Percentiles rank a stretch among this genome's conserved stretches.
Evolutionary conservation across 1,139 yeast genomes (phyloP).

Genomic region (Candida sp.): DNA sequence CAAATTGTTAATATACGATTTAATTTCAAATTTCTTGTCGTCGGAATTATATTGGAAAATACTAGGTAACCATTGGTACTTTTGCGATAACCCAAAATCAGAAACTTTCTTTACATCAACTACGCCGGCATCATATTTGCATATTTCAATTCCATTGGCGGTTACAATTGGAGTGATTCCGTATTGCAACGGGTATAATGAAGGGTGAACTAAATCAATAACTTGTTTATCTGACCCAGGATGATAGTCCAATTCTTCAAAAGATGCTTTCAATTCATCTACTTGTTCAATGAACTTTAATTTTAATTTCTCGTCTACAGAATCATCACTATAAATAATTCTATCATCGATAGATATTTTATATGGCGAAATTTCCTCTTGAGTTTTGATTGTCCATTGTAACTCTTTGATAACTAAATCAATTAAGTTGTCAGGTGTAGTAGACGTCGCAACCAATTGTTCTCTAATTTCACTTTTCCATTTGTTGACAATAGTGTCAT

Average conservation of each 20-base stretch:
- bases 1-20: slow-evolving; percentile 38
- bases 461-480: slow-evolving; percentile 27
- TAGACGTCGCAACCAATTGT: slow-evolving; percentile 12
- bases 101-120: slow-evolving; percentile 15
- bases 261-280: slow-evolving; percentile 10
- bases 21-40: slow-evolving; percentile 13
- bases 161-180: slow-evolving; percentile 24
- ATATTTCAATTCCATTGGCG: slow-evolving; percentile 7
- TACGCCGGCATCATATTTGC: slow-evolving; percentile 10
- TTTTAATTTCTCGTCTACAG: slow-evolving; percentile 9
- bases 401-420: slow-evolving; percentile 24
- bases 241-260: slow-evolving; percentile 29
- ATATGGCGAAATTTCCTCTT: slow-evolving; percentile 6
- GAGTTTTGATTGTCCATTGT: slow-evolving; percentile 18
- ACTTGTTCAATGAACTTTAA: slow-evolving; percentile 9
- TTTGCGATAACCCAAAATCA: slow-evolving; percentile 17
- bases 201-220: slow-evolving; percentile 42
- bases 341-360: slow-evolving; percentile 15
- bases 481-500: slow-evolving; percentile 20
- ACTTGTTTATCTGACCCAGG: slow-evolving; percentile 34
- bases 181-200: slow-evolving; percentile 36
- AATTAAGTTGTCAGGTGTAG: slow-evolving; percentile 15
- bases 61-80: slow-evolving; percentile 34
- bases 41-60: slow-evolving; percentile 8
- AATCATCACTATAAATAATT: slow-evolving; percentile 14